Percentiles rank a stretch among this genome's conserved stretches.
Conservation (phyloP, 2,329 filamentous ascomycete species). For the Stagonosporopsis tanaceti region DNA sequence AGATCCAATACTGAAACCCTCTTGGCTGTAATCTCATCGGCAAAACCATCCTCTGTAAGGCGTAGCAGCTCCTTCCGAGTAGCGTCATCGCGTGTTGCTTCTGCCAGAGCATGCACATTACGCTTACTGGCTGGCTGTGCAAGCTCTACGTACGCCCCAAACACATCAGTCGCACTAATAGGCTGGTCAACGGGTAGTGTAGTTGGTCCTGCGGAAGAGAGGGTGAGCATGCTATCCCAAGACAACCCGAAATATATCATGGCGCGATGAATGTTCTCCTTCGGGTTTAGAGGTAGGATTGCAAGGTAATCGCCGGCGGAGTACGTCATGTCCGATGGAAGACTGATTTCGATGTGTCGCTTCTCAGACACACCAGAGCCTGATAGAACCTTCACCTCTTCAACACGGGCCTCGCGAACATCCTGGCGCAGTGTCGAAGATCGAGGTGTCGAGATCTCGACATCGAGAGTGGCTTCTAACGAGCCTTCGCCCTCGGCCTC, state of each 20-base stretch:
- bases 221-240: constrained; percentile 72
- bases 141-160: constrained; percentile 77
- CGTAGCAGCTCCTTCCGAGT: constrained; percentile 59
- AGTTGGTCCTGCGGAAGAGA: constrained; percentile 68
- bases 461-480: constrained; percentile 38
- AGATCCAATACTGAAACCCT: constrained; percentile 73
- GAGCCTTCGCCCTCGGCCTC: constrained; percentile 34
- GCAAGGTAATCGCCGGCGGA: constrained; percentile 79
- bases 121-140: constrained; percentile 75
- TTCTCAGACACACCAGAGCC: constrained; percentile 39
- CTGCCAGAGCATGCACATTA: constrained; percentile 60
- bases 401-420: constrained; percentile 47
- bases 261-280: constrained; percentile 66
- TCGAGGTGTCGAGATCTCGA: constrained; percentile 46
- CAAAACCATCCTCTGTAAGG: constrained; percentile 54
- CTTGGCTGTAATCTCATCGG: constrained; percentile 57
- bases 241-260: constrained; percentile 71
- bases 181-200: constrained; percentile 69
- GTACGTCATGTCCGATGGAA: constrained; percentile 65
- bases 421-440: constrained; percentile 49
- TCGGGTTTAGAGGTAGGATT: constrained; percentile 74
- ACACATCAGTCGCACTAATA: constrained; percentile 68
- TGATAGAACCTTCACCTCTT: constrained; percentile 43
- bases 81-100: constrained; percentile 58
- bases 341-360: constrained; percentile 54